Base-by-base conservation (phyloP, 2,329 filamentous ascomycete genomes). In the Tolypocladium album region DNA sequence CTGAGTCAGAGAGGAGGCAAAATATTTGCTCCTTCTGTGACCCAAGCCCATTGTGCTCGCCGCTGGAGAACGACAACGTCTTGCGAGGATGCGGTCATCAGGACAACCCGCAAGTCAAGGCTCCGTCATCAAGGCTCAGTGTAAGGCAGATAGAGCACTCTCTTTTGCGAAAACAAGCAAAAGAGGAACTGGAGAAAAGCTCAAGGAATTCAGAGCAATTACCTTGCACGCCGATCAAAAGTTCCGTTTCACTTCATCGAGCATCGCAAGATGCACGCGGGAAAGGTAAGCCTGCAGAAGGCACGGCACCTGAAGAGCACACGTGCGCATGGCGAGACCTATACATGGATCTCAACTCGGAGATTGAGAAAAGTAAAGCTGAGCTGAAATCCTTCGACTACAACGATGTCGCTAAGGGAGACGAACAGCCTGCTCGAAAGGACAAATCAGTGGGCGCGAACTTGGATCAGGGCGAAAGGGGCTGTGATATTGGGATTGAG, bases 291-390 rank as follows among this genome's bases (percentile, higher is more conserved):
- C 47, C 12, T 34, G 56, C 61, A 40, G 53, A 61, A 58, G 27
- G 17, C 1, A 2, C 31, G 50, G 45, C 55, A 59, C 47, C 31
- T 4, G 53, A 60, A 9, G 15, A n/a, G 13, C 77, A 79, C 61
- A 66, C 71, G 11, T 79, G 77, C 63, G 67, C 66, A 53, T 80
- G 71, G 78, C 75, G 73, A 61, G 71, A 75, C 6, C 72, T 70
- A 8, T 79, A 78, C 61, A 64, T 75, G 60, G 69, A 71, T 22
- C 64, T 80, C 59, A 73, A 71, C 42, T 68, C 72, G 1, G 75
- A 80, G 64, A 70, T 78, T 50, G 71, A 76, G 15, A 69, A 73
- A 20, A 69, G 78, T 58, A 76, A 75, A 57, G 71, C 73, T 4
- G 74, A 78, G 62, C 67, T 75, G 42, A 68, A 71, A 36, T 67